A percentile compares a stretch with the other conserved stretches of the same genome.
These are phyloP conservation scores for Garcia nutans DNA, from an alignment of 345 rosid genomes.

Conservation along the genomic window DNA sequence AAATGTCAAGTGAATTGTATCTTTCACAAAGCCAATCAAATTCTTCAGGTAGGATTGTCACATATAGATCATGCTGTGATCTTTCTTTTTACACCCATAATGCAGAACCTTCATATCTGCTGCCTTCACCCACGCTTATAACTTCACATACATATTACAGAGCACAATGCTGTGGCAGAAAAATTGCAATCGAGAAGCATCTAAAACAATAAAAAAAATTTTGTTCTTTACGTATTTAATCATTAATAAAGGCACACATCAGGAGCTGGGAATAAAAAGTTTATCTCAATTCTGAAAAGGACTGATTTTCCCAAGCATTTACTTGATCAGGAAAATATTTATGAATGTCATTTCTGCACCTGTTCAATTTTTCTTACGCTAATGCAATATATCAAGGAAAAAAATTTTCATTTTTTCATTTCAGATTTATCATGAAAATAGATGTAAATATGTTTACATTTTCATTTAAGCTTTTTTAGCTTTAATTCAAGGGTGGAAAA, in stretches of 20 bases:
- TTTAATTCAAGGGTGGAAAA: too few relatives aligned
- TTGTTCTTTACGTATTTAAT: not conserved
- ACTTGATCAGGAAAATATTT: not conserved
- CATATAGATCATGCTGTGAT: not conserved
- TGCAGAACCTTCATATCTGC: conserved; percentile 2
- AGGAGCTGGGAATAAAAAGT: not conserved
- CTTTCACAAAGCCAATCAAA: not conserved
- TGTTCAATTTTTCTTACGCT: not conserved
- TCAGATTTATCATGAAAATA: too few relatives aligned
- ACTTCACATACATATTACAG: not conserved
- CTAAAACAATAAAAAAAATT: not conserved
- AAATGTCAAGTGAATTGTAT: not conserved
- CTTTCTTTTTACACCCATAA: not conserved
- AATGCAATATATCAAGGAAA: not conserved
- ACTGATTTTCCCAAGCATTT: not conserved
- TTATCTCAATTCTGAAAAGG: not conserved
- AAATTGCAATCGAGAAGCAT: not conserved
- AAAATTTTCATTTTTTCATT: too few relatives aligned
- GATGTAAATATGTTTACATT: too few relatives aligned
- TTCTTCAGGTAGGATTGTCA: not conserved
- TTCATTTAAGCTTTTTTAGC: too few relatives aligned
- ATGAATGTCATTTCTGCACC: not conserved
- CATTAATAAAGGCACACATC: not conserved
- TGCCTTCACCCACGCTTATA: not conserved
- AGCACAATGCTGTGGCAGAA: not conserved